Evolutionary conservation across 2,329 filamentous ascomycete genomes (phyloP), one percentile per base, ranked within the genome.

Genomic region (Clonostachys byssicola): DNA sequence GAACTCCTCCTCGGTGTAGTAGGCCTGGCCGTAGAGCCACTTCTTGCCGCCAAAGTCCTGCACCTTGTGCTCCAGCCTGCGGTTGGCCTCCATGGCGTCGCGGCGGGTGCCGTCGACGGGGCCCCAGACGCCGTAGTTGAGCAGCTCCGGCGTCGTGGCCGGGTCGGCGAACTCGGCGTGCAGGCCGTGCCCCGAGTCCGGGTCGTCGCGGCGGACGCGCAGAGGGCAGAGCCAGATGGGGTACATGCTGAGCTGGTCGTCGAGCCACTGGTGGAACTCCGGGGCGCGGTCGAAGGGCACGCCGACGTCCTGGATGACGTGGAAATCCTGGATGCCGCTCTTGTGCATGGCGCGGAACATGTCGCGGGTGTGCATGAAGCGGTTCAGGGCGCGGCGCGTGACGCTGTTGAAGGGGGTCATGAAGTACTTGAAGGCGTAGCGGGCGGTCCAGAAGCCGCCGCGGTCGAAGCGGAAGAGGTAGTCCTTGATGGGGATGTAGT

Each of bases 391-490:
- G 57, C 71, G 77, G 17, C 84, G 75, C 0, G 83, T 87, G 53
- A 80, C 61, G 35, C 75, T 70, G 66, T 85, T 88, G 64, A 86
- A 86, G 1, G 84, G 84, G 2, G 74, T 77, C 35, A 75, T 57
- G 61, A 87, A 86, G 63, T 87, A 88, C 18, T 67, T 62, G 63
- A 84, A 87, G 3, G 82, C 80, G 48, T 82, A 79, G 18, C 67
- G 67, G 10, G 78, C 84, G 5, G 79, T 78, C 85, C 84, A 88
- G 65, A 88, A 88, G 4, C 77, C 82, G 42, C 83, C 85, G 35
- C 84, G 76, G 60, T 88, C 83, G 64, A 86, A 88, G 14, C 85
- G 78, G 64, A 88, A 88, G 49, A 88, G 76, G 61, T 88, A 88
- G 57, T 88, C 84, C 3, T 67, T 65, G 1, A 88, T 54, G 0